Evolutionary conservation across 139 green algal species (phyloP).

Genomic region (Ettlia oleoabundans): DNA sequence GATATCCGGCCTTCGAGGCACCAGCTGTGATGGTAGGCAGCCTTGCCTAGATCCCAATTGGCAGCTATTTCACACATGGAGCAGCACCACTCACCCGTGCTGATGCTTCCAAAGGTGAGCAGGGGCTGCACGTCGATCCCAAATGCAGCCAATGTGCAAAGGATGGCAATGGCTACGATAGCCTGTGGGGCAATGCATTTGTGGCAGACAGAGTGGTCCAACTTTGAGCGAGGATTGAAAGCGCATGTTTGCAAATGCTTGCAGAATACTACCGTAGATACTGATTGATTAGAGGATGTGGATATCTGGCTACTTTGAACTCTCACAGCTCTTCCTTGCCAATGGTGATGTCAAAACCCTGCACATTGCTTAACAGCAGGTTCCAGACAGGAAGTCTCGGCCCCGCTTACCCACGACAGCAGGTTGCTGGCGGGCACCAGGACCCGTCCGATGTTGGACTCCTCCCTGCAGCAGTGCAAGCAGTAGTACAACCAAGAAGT

Average conservation of each 20-base stretch:
- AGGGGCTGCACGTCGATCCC: constrained; percentile 40
- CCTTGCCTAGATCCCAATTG: background rate
- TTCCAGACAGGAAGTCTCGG: background rate
- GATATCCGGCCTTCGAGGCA: no score
- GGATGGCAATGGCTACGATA: background rate
- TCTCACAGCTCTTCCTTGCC: background rate
- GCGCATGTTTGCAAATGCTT: no score
- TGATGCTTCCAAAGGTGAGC: constrained; percentile 15
- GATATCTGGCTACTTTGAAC: no score
- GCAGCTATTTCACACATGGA: background rate
- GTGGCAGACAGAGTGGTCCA: background rate
- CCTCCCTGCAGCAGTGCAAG: background rate
- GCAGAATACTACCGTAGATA: no score
- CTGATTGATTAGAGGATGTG: no score
- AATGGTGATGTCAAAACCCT: background rate
- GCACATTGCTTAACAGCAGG: background rate
- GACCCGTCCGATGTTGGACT: background rate
- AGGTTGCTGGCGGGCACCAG: constrained; percentile 32
- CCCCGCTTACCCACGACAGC: constrained; percentile 29
- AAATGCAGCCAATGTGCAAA: constrained; percentile 21
- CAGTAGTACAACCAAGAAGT: background rate
- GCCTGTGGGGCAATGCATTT: background rate
- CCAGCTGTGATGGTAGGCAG: no score
- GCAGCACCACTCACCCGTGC: background rate
- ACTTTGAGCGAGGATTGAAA: background rate